Evolutionary conservation across 257 asterid genomes (phyloP).

Genomic region (Ocimum tenuiflorum): DNA sequence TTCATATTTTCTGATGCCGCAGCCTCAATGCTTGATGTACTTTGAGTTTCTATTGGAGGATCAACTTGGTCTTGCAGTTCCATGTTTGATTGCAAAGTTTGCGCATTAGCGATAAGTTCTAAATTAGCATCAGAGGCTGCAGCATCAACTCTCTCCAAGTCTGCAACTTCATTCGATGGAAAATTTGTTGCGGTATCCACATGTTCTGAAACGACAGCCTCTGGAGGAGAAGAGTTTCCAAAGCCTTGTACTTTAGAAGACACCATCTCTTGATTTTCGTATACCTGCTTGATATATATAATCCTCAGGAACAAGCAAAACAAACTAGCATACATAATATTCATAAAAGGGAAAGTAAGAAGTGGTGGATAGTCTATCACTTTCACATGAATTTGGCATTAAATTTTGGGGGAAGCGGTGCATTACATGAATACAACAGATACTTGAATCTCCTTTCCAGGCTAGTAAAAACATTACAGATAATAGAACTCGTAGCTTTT

Average conservation of each 20-base stretch:
- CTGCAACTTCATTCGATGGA: slow-evolving; percentile 24
- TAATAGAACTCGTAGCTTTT: not conserved
- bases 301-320: too few species aligned
- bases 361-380: too few species aligned
- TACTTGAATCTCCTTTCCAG: too few species aligned
- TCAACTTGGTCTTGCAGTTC: not conserved
- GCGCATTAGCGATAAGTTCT: not conserved
- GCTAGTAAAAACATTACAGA: not conserved
- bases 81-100: not conserved
- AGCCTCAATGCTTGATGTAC: not conserved
- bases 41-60: not conserved
- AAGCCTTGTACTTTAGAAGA: too few species aligned
- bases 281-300: too few species aligned
- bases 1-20: slow-evolving; percentile 3
- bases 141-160: slow-evolving; percentile 4
- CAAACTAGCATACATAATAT: too few species aligned
- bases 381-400: too few species aligned
- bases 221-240: slow-evolving; percentile 14
- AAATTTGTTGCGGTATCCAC: not conserved
- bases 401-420: too few species aligned
- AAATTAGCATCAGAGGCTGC: not conserved
- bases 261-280: too few species aligned
- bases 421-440: too few species aligned
- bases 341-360: too few species aligned
- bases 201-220: slow-evolving; percentile 3